Conservation (phyloP, 352 stramenopile genomes). For the Phytophthora litchii region DNA sequence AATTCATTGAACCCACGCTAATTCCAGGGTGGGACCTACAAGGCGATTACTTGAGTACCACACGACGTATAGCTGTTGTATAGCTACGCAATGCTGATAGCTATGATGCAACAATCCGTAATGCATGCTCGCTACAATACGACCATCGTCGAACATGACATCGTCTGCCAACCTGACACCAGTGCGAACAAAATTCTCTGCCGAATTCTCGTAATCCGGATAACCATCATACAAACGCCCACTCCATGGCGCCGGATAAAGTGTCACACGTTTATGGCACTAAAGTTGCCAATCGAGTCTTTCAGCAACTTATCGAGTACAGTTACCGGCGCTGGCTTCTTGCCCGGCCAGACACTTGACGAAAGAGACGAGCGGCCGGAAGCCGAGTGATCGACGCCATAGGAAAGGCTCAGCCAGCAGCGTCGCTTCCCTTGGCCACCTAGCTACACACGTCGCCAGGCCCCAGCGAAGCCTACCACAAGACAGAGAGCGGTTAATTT, state of each 20-base stretch:
- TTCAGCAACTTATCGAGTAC: conserved; percentile 4
- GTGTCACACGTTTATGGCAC: conserved; percentile 9
- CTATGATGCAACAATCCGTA: no score
- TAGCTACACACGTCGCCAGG: conserved; percentile 14
- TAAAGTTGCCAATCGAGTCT: no score
- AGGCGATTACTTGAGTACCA: not conserved
- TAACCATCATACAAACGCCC: not conserved
- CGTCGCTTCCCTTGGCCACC: not conserved
- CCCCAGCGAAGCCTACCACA: conserved; percentile 1
- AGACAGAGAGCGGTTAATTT: no score
- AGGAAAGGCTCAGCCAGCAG: conserved; percentile 7
- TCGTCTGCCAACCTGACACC: no score
- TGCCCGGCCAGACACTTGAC: conserved; percentile 18
- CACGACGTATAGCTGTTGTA: not conserved
- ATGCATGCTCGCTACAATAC: no score
- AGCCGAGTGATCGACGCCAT: conserved; percentile 10
- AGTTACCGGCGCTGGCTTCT: conserved; percentile 31
- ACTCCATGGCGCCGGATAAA: conserved; percentile 3
- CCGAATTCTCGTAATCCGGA: not conserved
- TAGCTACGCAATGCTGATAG: not conserved
- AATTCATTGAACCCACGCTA: conserved; percentile 15
- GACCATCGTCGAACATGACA: no score
- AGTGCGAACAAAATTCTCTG: no score
- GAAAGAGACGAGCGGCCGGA: conserved; percentile 38
- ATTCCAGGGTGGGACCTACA: not conserved